These are phyloP conservation scores for Capsicum chinense DNA, from an alignment of 257 asterid genomes.

Conservation along the genomic window DNA sequence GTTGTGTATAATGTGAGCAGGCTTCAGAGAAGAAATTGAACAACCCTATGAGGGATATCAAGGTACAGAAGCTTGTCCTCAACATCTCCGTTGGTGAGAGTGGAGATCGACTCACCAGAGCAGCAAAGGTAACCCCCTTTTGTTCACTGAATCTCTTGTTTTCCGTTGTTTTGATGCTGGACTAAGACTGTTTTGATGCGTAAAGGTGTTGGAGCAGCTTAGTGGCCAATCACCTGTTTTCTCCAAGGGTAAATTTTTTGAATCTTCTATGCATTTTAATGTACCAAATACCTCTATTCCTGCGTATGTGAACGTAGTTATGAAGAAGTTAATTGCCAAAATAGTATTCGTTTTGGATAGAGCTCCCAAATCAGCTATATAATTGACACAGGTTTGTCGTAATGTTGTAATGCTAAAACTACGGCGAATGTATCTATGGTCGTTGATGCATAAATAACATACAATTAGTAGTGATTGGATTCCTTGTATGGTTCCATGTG, in stretches of 20 bases:
- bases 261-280: background rate
- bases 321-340: too few relatives aligned
- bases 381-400: too few relatives aligned
- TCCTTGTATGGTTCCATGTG: too few relatives aligned
- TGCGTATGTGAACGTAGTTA: too few relatives aligned
- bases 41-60: slow-evolving; percentile 67
- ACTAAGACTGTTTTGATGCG: background rate
- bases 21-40: slow-evolving; percentile 61
- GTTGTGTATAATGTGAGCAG: slow-evolving; percentile 32
- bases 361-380: too few relatives aligned
- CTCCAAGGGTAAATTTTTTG: slow-evolving; percentile 51
- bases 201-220: slow-evolving; percentile 63
- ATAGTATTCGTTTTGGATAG: too few relatives aligned
- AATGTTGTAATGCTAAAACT: too few relatives aligned
- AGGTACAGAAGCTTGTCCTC: slow-evolving; percentile 68
- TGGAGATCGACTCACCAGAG: slow-evolving; percentile 70
- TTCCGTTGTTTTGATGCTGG: background rate
- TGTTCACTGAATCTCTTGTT: background rate
- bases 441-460: too few relatives aligned
- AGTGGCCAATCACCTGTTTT: slow-evolving; percentile 64
- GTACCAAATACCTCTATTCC: too few relatives aligned
- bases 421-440: too few relatives aligned
- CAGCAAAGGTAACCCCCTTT: slow-evolving; percentile 46
- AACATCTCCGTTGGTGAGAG: slow-evolving; percentile 72
- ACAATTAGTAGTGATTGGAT: too few relatives aligned